These are phyloP conservation scores for Senna tora DNA, from an alignment of 306 rosid species.

Conservation along the genomic window DNA sequence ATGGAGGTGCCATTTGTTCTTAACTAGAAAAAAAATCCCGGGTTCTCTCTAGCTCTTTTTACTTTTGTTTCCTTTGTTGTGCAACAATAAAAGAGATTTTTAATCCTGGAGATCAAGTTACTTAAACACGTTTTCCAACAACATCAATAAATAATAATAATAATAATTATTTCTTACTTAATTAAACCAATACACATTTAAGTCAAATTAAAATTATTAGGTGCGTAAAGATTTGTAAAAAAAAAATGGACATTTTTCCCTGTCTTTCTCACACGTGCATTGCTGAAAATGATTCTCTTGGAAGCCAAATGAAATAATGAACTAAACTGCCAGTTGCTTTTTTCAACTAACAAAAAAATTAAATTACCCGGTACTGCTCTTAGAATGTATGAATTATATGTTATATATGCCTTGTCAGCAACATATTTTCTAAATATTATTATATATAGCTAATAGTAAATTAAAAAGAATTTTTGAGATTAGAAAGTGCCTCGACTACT, in stretches of 20 bases:
- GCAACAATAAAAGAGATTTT: no score
- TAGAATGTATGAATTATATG: neutral
- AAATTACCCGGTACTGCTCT: no score
- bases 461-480: slow-evolving; percentile 2
- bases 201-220: no score
- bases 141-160: neutral
- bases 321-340: slow-evolving; percentile 4
- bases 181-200: slow-evolving; percentile 31
- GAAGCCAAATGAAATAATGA: slow-evolving; percentile 7
- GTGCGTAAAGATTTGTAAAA: no score
- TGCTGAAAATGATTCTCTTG: slow-evolving; percentile 1
- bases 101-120: no score
- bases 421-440: neutral
- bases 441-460: neutral
- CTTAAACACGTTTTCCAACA: slow-evolving; percentile 39
- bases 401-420: slow-evolving; percentile 38
- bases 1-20: no score
- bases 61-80: no score
- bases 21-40: no score
- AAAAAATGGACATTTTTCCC: no score
- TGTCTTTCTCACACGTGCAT: slow-evolving; percentile 35
- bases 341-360: neutral
- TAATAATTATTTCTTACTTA: slow-evolving; percentile 37
- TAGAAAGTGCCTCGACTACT: neutral
- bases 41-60: no score